Base-by-base conservation (phyloP, 2,329 filamentous ascomycete species). In the Metarhizium rileyi region DNA sequence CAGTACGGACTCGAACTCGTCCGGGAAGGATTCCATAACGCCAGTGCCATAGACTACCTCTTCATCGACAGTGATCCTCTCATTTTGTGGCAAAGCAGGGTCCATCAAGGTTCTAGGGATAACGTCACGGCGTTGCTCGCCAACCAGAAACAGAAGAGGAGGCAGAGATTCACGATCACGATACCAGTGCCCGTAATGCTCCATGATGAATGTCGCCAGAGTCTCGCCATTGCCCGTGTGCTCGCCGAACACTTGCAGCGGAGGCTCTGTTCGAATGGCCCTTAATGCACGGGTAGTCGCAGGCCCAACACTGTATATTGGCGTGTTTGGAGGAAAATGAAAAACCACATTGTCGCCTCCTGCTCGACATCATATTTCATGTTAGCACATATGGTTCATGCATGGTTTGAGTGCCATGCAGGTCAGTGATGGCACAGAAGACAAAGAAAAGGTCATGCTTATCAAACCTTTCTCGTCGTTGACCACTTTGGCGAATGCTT, bases 71-170 rank as follows among this genome's bases (percentile, higher is more conserved):
- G 66, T 66, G 22, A 93, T 85, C 45, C 78, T 72, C 47, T 67
- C 65, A 14, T 70, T 61, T 0, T 62, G 55, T 0, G 75, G 65
- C 8, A 90, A 67, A 0, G 62, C 58, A 0, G 70, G 61, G 36
- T 78, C 76, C 73, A 83, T 86, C 35, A 97, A 70, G 1, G 80
- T 88, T 58, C 79, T 87, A 1, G 93, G 90, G 55, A 98, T 95
- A 56, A 95, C 81, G 63, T 97, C 93, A 42, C 93, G 74, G 49
- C 90, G 79, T 63, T 90, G 87, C 63, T 96, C 91, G 20, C 93
- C 93, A 0, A 95, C 90, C 14, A 94, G 77, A 64, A 97, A 98
- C 1, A 97, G 70, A 5, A 97, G 65, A 0, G 85, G 77, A 0
- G 80, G 81, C 58, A 81, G 80, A 14, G 56, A 59, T 10, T 63